Evolutionary conservation across 2,329 filamentous ascomycete species (phyloP), one percentile per base, ranked within the genome.

Genomic region (Laburnicola sp.): DNA sequence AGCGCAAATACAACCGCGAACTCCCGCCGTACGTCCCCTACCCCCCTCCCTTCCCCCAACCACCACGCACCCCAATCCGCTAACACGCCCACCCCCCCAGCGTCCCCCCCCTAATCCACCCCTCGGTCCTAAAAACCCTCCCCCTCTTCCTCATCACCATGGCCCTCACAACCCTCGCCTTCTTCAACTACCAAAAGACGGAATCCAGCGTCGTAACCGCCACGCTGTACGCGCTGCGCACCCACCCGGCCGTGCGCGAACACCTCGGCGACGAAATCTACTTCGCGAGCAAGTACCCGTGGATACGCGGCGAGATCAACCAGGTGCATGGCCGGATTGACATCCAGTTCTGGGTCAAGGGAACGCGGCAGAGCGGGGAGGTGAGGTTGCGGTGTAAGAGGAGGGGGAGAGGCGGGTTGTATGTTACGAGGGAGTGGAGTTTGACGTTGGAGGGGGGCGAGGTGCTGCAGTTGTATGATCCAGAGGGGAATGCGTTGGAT

Each of bases 161-260:
- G 62, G 82, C 83, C 42, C 79, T 81, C 48, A 87, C 86, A 60
- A 86, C 86, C 59, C 77, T 95, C 53, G 90, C 88, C 62, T 97
- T 99, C 74, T 97, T 99, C 87, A 99, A 99, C 82, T 97, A 99
- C 83, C 93, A 99, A 74, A 97, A 97, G 74, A 85, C 86, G 50
- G 91, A 89, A n/a, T 91, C 86, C 25, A 89, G 88, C 48, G 89
- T 79, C 11, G 76, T 97, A n/a, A 85, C 85, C 48, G 90, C 88
- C 48, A 94, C 91, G 3, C 83, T 99, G 26, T 99, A 97, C 79
- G 89, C 93, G 1, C 82, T 99, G 57, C 89, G 94, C 58, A 95
- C 89, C 2, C 91, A 87, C 50, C 77, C 83, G 2, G 76, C 79
- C 52, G 94, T 91, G 39, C 85, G 92, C 66, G 86, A 85, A 50